Base-by-base conservation (phyloP, 1,284 basidiomycete genomes). In the Termitomyces sp. region DNA sequence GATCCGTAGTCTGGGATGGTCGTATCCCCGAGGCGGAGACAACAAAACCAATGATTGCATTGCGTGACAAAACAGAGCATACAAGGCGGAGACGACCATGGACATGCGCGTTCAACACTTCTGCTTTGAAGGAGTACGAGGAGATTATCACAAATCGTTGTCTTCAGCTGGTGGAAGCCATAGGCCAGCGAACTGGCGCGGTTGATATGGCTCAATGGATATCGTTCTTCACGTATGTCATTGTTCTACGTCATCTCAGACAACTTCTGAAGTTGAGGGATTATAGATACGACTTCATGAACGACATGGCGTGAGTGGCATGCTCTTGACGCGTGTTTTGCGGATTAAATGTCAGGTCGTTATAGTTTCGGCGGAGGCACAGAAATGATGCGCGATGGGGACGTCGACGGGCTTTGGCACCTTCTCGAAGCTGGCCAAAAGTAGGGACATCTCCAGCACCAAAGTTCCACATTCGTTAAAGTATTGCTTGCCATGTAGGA, bases 251-350 rank as follows among this genome's bases (percentile, higher is more conserved):
- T 14, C 8, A 8, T 46, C 11, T 13, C 19, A 10, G 2, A 21
- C 18, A 19, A 11, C 19, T 7, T 43, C 40, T 14, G 10, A 42
- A 46, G 18, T 30, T 47, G 37, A n/a, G 5, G 40, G 38, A 33
- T 58, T 46, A 33, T 55, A 82, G 83, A 38, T 82, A 78, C 56
- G 83, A 86, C 64, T 74, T 85, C 53, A 84, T 84, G 81, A 77
- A 75, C 35, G 80, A 84, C 54, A 72, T 84, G 62, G 80, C 76
- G 83, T 85, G 62, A 57, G 56, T 53, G 37, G 43, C 14, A 31
- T 26, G n/a, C 1, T 44, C 35, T 45, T 30, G n/a, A n/a, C n/a
- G n/a, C n/a, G n/a, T n/a, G 40, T 34, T n/a, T 24, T 4, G 38
- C 13, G 38, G 10, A 13, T 26, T 19, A 39, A 18, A 18, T 38